phyloP scores from a whole-genome alignment of 306 rosid species.

The Notholithocarpus densiflorus region DNA sequence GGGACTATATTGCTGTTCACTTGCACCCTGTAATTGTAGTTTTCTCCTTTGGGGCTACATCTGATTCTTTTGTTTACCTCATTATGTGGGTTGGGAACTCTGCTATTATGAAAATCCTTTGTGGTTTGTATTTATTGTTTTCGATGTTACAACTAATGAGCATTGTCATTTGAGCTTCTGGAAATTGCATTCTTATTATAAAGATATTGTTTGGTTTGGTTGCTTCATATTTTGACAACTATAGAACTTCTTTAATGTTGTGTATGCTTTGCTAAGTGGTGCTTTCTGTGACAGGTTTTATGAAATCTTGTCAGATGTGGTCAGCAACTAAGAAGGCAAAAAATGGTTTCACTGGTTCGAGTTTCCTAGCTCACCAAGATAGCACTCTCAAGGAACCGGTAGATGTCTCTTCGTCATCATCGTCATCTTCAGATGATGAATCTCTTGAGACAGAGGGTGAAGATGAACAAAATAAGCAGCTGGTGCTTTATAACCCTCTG shows the following conservation, averaged over 20 bases:
- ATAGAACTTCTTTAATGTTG: neutral
- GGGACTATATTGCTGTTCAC: no score
- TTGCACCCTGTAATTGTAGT: no score
- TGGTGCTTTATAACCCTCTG: slow-evolving; percentile 66
- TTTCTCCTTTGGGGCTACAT: no score
- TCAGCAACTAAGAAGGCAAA: slow-evolving; percentile 21
- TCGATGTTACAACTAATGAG: no score
- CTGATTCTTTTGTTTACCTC: no score
- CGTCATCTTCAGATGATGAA: slow-evolving; percentile 44
- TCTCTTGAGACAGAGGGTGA: slow-evolving; percentile 36
- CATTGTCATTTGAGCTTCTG: no score
- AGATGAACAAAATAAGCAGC: slow-evolving; percentile 38
- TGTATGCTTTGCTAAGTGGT: neutral
- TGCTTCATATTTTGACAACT: no score
- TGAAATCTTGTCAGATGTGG: slow-evolving; percentile 37
- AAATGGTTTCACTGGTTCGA: slow-evolving; percentile 26
- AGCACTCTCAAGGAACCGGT: slow-evolving; percentile 19
- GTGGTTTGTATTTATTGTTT: no score
- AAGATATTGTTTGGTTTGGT: no score
- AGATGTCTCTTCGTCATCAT: slow-evolving; percentile 32
- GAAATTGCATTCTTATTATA: no score
- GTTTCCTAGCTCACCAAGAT: slow-evolving; percentile 22
- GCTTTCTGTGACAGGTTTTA: slow-evolving; percentile 28
- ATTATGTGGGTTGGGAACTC: no score
- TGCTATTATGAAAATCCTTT: no score